phyloP scores from a whole-genome alignment of 257 asterid species.

The Solanum megistacrolobum region DNA sequence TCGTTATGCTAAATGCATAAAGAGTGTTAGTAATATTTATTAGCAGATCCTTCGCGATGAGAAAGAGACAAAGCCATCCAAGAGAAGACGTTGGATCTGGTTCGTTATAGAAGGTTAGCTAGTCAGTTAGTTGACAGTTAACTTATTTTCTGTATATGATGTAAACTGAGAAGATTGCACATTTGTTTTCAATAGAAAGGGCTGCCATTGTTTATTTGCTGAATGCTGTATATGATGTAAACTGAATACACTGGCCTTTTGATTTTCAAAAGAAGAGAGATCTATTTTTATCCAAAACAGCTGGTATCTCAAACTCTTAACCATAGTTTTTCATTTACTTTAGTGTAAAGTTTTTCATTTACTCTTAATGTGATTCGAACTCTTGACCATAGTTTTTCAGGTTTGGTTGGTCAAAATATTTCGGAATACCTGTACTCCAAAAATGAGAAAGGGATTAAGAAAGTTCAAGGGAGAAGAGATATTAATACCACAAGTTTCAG shows the following conservation, averaged over 20 bases:
- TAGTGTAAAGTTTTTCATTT: neutral
- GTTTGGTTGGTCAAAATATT: neutral
- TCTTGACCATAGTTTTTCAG: neutral
- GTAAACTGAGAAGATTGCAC: neutral
- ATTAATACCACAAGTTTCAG: neutral
- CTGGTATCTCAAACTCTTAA: neutral
- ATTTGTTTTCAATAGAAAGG: neutral
- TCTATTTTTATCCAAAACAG: neutral
- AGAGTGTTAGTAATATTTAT: neutral
- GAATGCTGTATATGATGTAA: neutral
- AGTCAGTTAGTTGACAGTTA: neutral
- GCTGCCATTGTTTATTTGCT: neutral
- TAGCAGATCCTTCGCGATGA: neutral
- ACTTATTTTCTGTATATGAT: neutral
- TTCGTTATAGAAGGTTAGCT: neutral
- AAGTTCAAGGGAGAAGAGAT: neutral
- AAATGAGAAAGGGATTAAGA: neutral
- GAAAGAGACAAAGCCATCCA: neutral
- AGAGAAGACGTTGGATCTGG: neutral
- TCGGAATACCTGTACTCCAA: neutral
- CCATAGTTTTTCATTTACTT: neutral
- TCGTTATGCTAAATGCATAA: neutral
- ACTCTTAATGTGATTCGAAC: neutral
- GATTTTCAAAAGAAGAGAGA: neutral
- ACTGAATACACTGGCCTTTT: neutral